Base-by-base conservation (phyloP, 441 rosid species). In the Aleurites moluccanus region DNA sequence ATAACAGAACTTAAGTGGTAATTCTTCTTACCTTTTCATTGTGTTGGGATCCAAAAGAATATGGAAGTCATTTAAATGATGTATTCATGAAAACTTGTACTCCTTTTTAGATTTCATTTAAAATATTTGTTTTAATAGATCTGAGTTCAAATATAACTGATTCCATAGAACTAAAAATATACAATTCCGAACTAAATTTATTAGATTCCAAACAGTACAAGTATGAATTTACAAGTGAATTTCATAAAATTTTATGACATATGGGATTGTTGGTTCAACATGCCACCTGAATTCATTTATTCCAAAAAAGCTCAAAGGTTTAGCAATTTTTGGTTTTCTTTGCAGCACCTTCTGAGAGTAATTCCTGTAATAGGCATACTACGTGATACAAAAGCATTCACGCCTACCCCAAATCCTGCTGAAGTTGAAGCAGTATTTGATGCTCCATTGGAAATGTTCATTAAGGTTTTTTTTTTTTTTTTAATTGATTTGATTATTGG, bases 341-440 rank as follows among this genome's bases (percentile, higher is more conserved):
- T 84, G 87, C 91, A 92, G 97, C 96, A 94, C 72, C 96, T 89
- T 67, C 86, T 94, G 61, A 83, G 93, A 87, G 98, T 92, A 42
- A 82, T 91, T 79, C 99, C 99, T 27, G 92, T 95, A 72, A 83
- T 95, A 67, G 98, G 98, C 77, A 84, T 95, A 56, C 86, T 95
- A 62, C 77, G 50, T 25, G 81, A 89, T 77, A 83, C 60, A 79
- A 83, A 79, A 25, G 82, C 87, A 45, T 95, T 88, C 86, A 78
- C 72, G 62, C 92, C 98, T 14, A 64, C 60, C 20, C 91, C 85
- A 59, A 92, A 92, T 86, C 94, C 92, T 42, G 90, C 82, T 47
- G 99, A 95, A 88, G 98, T 95, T 42, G 97, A 92, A 69, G 88
- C 83, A 68, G 88, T 95, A 53, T 92, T 95, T 62, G 94, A 95